Base-by-base conservation (phyloP, 441 rosid genomes). In the Adansonia grandidieri region DNA sequence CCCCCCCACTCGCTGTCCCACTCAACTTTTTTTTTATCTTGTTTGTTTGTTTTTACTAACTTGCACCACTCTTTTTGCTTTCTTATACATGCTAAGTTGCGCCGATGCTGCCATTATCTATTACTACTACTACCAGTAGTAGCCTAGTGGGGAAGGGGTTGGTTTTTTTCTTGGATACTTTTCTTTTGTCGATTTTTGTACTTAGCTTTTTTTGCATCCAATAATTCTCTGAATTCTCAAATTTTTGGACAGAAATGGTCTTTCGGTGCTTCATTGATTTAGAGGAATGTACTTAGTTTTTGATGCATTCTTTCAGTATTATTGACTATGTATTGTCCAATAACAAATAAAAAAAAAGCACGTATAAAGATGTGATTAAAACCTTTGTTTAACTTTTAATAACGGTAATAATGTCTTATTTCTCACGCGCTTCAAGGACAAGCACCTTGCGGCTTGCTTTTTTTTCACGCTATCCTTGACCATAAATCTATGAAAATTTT, bases 21-120 rank as follows among this genome's bases (percentile, higher is more conserved):
- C 73, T 79, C 76, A 65, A 73, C 68, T 48, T 74, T 77, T 8
- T 66, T 42, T 1, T 42, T 44, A 11, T 24, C 28, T 24, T 24
- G 28, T 24, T 24, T 24, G 71, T 71, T 71, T 28, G 22, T 24
- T 70, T 51, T 70, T 28, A 56, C 83, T 74, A 58, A 69, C 82
- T 81, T 79, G 79, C 81, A 79, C 73, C 80, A 76, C 51, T 69
- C 69, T 79, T 80, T 78, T 79, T 74, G 37, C n/a, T 63, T 37
- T 32, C 20, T 63, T 14, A 1, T 32, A 9, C 68, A 63, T 63
- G 66, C 68, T 51, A 51, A 42, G 61, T 66, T 76, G 72, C 42
- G 66, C 77, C 73, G n/a, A 64, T 7, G 15, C 14, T 45, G 64
- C 73, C 10, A n/a, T 7, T 2, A 20, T 58, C 63, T 58, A 3